Conservation (phyloP, 257 asterid genomes). For the Nyctanthes arbortristis region DNA sequence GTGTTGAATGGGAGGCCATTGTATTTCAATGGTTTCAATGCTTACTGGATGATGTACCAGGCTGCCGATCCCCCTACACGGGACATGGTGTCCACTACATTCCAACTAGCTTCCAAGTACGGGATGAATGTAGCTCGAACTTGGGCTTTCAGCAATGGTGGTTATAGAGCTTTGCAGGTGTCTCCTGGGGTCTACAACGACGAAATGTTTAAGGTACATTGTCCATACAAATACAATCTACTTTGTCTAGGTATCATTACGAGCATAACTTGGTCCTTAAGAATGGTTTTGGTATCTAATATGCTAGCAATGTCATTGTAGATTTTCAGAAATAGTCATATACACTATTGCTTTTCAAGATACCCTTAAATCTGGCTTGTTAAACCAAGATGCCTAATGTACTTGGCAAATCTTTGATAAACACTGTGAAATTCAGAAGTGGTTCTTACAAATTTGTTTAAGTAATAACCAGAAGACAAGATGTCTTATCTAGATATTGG, state of each 20-base stretch:
- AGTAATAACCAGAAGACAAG: too few relatives aligned
- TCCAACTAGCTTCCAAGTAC: conserved; percentile 38
- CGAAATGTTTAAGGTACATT: conserved; percentile 47
- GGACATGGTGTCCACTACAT: conserved; percentile 42
- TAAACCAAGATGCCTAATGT: too few relatives aligned
- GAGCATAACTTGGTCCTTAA: too few relatives aligned
- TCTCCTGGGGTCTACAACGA: conserved; percentile 50
- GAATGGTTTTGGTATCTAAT: too few relatives aligned
- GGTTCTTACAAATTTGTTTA: background rate
- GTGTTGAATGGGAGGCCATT: conserved; percentile 40
- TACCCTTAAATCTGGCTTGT: too few relatives aligned
- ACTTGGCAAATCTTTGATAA: too few relatives aligned
- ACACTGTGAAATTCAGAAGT: background rate
- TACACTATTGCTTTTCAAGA: too few relatives aligned
- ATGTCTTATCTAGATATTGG: too few relatives aligned
- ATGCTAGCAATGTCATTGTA: too few relatives aligned
- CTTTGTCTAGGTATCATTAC: background rate
- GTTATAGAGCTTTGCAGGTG: conserved; percentile 42
- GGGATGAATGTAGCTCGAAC: conserved; percentile 58
- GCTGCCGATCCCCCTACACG: conserved; percentile 45
- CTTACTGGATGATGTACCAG: conserved; percentile 64
- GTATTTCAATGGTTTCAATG: conserved; percentile 57
- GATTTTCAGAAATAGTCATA: too few relatives aligned
- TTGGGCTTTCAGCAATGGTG: conserved; percentile 73
- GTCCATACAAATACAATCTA: background rate